Evolutionary conservation across 345 rosid species (phyloP).

Genomic region (Luvunga scandens): DNA sequence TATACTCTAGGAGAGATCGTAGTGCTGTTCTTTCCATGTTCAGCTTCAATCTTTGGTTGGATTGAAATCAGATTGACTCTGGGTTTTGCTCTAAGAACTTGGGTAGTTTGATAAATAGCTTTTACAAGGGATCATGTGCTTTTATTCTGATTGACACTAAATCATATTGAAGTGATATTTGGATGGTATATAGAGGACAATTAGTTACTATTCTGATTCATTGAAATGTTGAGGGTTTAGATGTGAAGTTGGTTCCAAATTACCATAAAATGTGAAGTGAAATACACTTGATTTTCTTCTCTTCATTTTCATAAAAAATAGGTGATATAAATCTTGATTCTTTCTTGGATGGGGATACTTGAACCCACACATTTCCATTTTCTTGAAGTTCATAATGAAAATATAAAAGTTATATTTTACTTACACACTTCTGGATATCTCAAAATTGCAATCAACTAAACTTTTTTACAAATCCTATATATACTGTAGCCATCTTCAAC

Average conservation of each 20-base stretch:
- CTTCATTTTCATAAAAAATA: neutral
- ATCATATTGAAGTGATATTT: neutral
- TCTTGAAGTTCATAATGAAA: neutral
- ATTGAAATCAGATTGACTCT: neutral
- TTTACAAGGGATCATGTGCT: neutral
- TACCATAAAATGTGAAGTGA: neutral
- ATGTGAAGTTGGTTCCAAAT: neutral
- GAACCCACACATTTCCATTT: neutral
- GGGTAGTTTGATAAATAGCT: conserved; percentile 3
- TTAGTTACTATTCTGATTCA: neutral
- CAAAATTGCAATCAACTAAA: neutral
- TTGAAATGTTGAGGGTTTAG: conserved; percentile 1
- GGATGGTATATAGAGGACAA: neutral
- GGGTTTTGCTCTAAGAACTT: neutral
- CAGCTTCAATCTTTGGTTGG: conserved; percentile 2
- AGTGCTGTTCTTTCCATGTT: neutral
- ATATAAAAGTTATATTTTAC: too few species aligned
- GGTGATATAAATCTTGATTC: neutral
- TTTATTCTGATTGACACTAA: neutral
- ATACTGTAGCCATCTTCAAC: neutral
- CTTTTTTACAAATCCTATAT: neutral
- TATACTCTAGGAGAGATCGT: conserved; percentile 4
- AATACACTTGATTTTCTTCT: neutral
- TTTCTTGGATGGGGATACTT: neutral
- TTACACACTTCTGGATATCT: neutral